These are phyloP conservation scores for Microdochium paspali DNA, from an alignment of 2,329 filamentous ascomycete genomes.

Conservation along the genomic window DNA sequence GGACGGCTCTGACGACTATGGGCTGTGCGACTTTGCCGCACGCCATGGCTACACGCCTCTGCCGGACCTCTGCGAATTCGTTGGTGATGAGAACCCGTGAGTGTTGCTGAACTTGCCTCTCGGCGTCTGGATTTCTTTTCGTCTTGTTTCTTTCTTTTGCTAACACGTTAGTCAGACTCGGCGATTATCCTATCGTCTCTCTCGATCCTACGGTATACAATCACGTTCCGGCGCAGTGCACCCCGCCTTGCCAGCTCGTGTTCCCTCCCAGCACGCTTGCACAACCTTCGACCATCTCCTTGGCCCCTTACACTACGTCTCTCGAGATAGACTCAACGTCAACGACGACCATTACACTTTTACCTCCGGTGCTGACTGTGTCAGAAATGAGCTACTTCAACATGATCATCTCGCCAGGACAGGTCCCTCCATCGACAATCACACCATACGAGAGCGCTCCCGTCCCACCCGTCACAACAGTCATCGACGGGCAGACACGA, in stretches of 20 bases:
- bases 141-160: no score
- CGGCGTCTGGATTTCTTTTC: no score
- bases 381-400: constrained; percentile 1
- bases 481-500: constrained; percentile 1
- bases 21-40: no score
- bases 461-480: constrained; percentile 1
- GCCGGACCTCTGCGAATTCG: no score
- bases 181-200: not conserved
- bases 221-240: constrained; percentile 1
- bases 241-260: constrained; percentile 2
- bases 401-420: not conserved
- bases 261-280: constrained; percentile 2
- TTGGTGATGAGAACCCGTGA: no score
- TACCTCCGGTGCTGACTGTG: not conserved
- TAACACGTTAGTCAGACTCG: no score
- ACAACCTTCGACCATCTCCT: constrained; percentile 2
- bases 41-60: no score
- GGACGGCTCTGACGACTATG: no score
- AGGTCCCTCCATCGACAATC: not conserved
- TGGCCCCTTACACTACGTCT: constrained; percentile 3
- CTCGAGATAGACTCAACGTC: not conserved
- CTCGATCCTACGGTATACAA: not conserved
- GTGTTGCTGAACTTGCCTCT: no score
- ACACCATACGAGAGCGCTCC: constrained; percentile 1
- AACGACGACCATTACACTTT: constrained; percentile 3